Percentiles rank a stretch among this genome's conserved stretches.
Evolutionary conservation across 805 yeast species (phyloP).

Genomic region (Ogataea glucozyma): DNA sequence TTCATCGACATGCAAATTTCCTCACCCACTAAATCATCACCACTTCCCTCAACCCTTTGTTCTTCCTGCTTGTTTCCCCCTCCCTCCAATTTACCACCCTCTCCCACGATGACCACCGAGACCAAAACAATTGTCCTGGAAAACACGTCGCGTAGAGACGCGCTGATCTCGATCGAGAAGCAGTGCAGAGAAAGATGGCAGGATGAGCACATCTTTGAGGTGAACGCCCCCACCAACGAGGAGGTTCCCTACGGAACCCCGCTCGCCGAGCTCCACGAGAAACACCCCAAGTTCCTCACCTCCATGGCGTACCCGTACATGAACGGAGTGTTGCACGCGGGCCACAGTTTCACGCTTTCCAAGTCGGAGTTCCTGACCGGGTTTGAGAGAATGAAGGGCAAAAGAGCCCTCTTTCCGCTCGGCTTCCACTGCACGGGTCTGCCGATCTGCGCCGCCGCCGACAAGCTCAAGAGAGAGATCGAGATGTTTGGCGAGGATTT

Average conservation of each 20-base stretch:
- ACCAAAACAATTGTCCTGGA: conserved; percentile 43
- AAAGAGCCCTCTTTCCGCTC: conserved; percentile 87
- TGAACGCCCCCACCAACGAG: conserved; percentile 79
- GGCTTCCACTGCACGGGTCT: conserved; percentile 99
- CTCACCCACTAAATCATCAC: too few species aligned
- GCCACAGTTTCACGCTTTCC: conserved; percentile 93
- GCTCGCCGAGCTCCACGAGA: conserved; percentile 69
- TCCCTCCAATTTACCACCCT: too few species aligned
- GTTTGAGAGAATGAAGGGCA: conserved; percentile 92
- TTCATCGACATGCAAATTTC: too few species aligned
- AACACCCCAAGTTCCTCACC: conserved; percentile 83
- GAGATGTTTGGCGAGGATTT: conserved; percentile 88
- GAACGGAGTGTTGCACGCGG: conserved; percentile 98
- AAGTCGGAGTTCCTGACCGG: conserved; percentile 92
- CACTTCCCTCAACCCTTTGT: too few species aligned
- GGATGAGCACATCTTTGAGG: conserved; percentile 81
- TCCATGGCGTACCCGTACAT: conserved; percentile 99
- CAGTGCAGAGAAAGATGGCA: conserved; percentile 87
- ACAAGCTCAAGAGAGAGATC: conserved; percentile 88
- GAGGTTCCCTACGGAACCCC: conserved; percentile 57
- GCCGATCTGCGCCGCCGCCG: conserved; percentile 97
- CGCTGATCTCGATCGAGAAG: conserved; percentile 83
- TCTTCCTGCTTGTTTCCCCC: too few species aligned
- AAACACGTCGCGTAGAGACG: conserved; percentile 90
- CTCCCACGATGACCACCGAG: conserved; percentile 31